Conservation (phyloP, 1,284 basidiomycete species). For the Sporisorium iseilematis-ciliati region DNA sequence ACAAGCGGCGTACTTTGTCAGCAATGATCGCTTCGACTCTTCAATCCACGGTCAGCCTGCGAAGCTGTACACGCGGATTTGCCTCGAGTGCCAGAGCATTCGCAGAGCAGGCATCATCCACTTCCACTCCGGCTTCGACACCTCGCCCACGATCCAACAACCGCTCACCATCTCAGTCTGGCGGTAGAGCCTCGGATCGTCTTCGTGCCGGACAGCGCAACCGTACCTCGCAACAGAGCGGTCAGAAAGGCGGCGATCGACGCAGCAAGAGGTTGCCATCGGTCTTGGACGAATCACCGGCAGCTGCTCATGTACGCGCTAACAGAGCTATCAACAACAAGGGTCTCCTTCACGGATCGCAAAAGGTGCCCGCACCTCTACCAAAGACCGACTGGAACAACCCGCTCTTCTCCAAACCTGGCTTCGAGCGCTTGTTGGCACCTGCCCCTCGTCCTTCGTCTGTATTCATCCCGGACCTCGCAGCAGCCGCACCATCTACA, state of each 20-base stretch:
- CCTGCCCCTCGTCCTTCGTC: conserved; percentile 24
- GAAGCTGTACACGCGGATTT: conserved; percentile 12
- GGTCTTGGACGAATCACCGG: conserved; percentile 29
- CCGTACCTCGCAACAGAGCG: neutral
- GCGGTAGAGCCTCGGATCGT: conserved; percentile 16
- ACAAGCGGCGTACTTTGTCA: too few relatives aligned
- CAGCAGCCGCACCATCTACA: conserved; percentile 19
- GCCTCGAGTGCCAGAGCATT: conserved; percentile 16
- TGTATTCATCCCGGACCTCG: conserved; percentile 25
- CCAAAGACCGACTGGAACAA: conserved; percentile 46
- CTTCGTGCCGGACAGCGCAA: conserved; percentile 19
- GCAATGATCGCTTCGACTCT: too few relatives aligned
- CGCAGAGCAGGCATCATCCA: conserved; percentile 18
- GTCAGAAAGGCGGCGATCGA: conserved; percentile 25
- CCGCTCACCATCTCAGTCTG: conserved; percentile 14
- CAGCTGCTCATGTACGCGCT: conserved; percentile 5
- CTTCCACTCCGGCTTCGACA: conserved; percentile 4
- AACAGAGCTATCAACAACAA: conserved; percentile 9
- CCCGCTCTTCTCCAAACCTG: conserved; percentile 31
- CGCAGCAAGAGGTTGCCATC: conserved; percentile 39
- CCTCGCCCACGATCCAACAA: conserved; percentile 26
- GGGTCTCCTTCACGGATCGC: neutral
- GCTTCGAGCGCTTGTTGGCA: conserved; percentile 30
- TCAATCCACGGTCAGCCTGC: neutral
- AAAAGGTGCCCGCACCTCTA: conserved; percentile 23